A percentile compares a stretch with the other conserved stretches of the same genome.
These are phyloP conservation scores for Stentor coeruleus DNA, from an alignment of 73 alveolate genomes.

Conservation along the genomic window DNA sequence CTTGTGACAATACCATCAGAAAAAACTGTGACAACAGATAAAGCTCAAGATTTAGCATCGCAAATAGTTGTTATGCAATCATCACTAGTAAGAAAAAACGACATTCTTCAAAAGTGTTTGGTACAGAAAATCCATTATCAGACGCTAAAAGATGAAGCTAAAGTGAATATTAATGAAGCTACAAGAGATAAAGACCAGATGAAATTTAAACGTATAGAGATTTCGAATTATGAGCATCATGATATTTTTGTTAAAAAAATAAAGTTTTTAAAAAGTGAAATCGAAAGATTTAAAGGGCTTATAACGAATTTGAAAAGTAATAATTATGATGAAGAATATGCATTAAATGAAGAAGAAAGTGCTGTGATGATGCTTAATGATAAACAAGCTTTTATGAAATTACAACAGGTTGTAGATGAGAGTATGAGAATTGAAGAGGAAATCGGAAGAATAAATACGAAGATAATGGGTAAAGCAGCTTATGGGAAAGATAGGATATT, in stretches of 20 bases:
- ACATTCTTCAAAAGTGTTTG: neutral
- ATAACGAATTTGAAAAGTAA: too few species aligned
- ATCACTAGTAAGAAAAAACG: neutral
- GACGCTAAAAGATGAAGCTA: neutral
- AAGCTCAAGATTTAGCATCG: neutral
- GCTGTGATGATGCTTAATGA: neutral
- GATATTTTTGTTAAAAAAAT: too few species aligned
- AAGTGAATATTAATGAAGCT: too few species aligned
- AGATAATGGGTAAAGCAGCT: neutral
- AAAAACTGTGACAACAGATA: neutral
- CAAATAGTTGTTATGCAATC: neutral
- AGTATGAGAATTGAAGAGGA: neutral
- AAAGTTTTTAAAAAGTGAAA: neutral
- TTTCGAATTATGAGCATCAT: neutral
- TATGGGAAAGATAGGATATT: too few species aligned
- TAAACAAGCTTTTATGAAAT: neutral
- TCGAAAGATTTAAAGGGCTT: neutral
- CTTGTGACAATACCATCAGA: neutral
- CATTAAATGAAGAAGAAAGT: neutral
- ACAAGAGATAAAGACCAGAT: neutral
- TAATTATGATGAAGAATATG: too few species aligned
- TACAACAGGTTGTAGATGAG: neutral
- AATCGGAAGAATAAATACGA: neutral
- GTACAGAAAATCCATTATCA: neutral
- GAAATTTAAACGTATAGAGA: neutral